Evolutionary conservation across 139 green algal genomes (phyloP), one percentile per base, ranked within the genome.

Genomic region (Chlamydomonas incerta): DNA sequence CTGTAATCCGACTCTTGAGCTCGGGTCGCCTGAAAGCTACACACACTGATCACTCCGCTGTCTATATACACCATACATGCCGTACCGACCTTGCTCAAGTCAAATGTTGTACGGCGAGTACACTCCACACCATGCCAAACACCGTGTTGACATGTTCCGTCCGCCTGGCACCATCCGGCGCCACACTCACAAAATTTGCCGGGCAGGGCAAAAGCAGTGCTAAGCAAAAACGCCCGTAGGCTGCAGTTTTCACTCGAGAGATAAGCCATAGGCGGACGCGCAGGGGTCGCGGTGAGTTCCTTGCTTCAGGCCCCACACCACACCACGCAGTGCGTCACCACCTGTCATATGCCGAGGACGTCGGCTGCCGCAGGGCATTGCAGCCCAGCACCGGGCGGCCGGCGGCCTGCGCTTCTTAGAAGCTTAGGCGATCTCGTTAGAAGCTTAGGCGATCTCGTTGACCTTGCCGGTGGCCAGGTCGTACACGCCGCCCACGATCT

Each of bases 401-500:
- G 55, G 41, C 41, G 11, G 62, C 62, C 62, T n/a, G n/a, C 18
- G 14, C 62, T 68, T 20, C 62, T 33, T 33, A n/a, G n/a, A n/a
- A n/a, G n/a, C 62, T 68, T 68, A 68, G 62, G 62, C 62, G 62
- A 68, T 68, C 62, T 68, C 62, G 62, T 2, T 33, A n/a, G n/a
- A n/a, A n/a, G n/a, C 62, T 68, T 68, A 68, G 62, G 62, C 62
- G 62, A 68, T 68, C 62, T 68, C 62, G 62, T 2, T 33, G 3
- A 68, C 62, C 62, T 68, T 68, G 62, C 62, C 62, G 62, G 62
- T 68, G 62, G 62, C 62, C 17, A 68, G 62, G 62, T 68, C 62
- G 62, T 68, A 68, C 62, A 68, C 62, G 28, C 62, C 62, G 62
- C 62, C 62, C 62, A 68, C 62, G 62, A 68, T 68, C 62, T 68